Evolutionary conservation across 2,329 filamentous ascomycete species (phyloP), one percentile per base, ranked within the genome.

Genomic region (Paraphoma sp.): DNA sequence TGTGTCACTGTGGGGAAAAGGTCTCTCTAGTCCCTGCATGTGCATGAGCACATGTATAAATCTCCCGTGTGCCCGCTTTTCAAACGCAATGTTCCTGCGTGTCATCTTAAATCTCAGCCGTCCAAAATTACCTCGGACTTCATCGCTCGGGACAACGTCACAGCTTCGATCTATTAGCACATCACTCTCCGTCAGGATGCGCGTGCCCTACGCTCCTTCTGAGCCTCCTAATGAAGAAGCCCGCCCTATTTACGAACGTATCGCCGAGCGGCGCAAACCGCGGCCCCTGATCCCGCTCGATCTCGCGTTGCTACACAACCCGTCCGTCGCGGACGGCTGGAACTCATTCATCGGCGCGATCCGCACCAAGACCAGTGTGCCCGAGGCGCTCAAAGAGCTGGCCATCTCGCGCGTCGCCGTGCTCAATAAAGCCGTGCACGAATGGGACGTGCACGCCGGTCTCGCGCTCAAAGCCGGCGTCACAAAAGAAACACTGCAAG

Each of bases 371-470:
- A 87, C 82, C 6, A 81, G 77, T 8, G 72, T 87, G 3, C 72
- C 81, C 6, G 76, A 77, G 4, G 65, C 64, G 64, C 69, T 93
- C 48, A 87, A 90, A 60, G 92, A 96, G 79, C 81, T 95, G 8
- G 89, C 90, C 63, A 93, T 96, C 67, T 89, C 86, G 64, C 85
- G 92, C 49, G 89, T 96, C n/a, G 93, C 93, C 12, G 87, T 89
- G 17, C 85, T 92, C 68, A 96, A 96, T 76, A 76, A 84, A 12
- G 93, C 93, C 0, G 92, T 90, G 84, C 96, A 93, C 77, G 92
- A 96, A 76, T 96, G 91, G 92, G 84, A 81, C 44, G 85, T 91
- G 48, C 93, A 96, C 72, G 88, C 87, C 14, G 91, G 91, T 2
- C 68, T 82, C 2, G 82, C 94, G 8, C 82, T 85, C 7, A 80